Conservation (phyloP, 2,329 filamentous ascomycete genomes). For the Xylaria sp. region DNA sequence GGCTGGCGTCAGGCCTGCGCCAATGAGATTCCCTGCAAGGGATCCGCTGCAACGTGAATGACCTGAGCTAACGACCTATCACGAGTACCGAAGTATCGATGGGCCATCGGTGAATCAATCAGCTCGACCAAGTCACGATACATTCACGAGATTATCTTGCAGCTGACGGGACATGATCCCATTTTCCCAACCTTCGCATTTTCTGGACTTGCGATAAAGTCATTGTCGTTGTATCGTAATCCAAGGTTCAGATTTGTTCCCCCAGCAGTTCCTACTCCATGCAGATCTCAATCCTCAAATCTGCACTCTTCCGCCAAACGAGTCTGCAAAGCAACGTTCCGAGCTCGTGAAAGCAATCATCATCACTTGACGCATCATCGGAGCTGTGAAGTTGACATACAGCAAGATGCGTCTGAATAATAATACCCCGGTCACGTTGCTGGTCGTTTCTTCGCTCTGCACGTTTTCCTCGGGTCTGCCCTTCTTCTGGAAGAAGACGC, state of each 20-base stretch:
- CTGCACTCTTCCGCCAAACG: too few relatives aligned
- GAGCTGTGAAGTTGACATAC: neutral
- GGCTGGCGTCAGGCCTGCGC: neutral
- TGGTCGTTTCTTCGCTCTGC: constrained; percentile 24
- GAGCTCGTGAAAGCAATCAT: constrained; percentile 7
- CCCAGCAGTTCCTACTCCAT: neutral
- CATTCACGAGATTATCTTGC: too few relatives aligned
- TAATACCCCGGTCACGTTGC: constrained; percentile 24
- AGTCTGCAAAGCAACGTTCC: too few relatives aligned
- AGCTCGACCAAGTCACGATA: neutral
- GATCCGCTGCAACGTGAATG: neutral
- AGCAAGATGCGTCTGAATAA: constrained; percentile 31
- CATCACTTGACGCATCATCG: neutral
- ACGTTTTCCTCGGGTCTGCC: constrained; percentile 27
- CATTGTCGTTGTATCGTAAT: neutral
- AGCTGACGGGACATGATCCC: too few relatives aligned
- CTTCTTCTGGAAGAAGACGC: constrained; percentile 23
- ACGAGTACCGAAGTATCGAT: neutral
- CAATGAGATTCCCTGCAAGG: neutral
- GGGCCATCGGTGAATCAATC: neutral
- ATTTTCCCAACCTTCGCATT: constrained; percentile 34
- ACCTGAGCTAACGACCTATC: too few relatives aligned
- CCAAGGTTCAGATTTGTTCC: constrained; percentile 1
- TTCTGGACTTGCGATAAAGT: constrained; percentile 31
- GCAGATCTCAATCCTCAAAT: too few relatives aligned